A percentile compares a stretch with the other conserved stretches of the same genome.
Conservation (phyloP, 2,329 filamentous ascomycete genomes). For the Xylariaceae sp. region DNA sequence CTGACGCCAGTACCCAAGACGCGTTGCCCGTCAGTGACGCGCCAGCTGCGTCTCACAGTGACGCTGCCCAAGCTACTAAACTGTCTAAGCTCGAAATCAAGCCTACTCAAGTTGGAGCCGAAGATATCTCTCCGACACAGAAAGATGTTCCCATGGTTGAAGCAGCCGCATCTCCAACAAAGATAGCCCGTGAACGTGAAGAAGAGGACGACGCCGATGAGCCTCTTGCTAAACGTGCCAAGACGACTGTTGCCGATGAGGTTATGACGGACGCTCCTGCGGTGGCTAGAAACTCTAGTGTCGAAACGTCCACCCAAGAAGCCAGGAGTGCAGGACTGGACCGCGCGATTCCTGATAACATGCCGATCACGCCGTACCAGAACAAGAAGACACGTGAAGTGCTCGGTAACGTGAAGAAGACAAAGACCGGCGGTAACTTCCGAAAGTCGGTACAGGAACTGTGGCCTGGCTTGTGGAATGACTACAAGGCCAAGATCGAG, state of each 20-base stretch:
- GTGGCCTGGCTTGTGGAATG: slow-evolving; percentile 69
- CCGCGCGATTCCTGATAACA: slow-evolving; percentile 36
- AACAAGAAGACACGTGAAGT: slow-evolving; percentile 46
- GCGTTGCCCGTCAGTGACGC: slow-evolving; percentile 24
- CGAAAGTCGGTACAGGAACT: slow-evolving; percentile 70
- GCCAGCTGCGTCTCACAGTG: slow-evolving; percentile 29
- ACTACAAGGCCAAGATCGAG: slow-evolving; percentile 63
- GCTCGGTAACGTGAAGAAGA: slow-evolving; percentile 76
- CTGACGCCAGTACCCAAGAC: slow-evolving; percentile 22
- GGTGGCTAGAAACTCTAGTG: slow-evolving; percentile 20
- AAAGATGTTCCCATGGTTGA: slow-evolving; percentile 26
- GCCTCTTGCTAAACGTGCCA: slow-evolving; percentile 74
- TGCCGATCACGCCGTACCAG: slow-evolving; percentile 41
- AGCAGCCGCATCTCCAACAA: slow-evolving; percentile 35
- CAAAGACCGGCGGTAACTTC: slow-evolving; percentile 73
- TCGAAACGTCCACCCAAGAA: slow-evolving; percentile 21
- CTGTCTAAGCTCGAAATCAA: slow-evolving; percentile 32
- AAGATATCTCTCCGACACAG: slow-evolving; percentile 22
- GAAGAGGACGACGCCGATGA: slow-evolving; percentile 60
- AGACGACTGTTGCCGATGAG: slow-evolving; percentile 53
- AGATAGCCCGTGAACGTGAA: slow-evolving; percentile 70
- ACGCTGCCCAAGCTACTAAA: slow-evolving; percentile 30
- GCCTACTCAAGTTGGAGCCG: slow-evolving; percentile 18
- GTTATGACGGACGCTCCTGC: slow-evolving; percentile 25
- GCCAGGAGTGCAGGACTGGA: slow-evolving; percentile 28